Percentiles rank a stretch among this genome's conserved stretches.
These are phyloP conservation scores for Aspergillus unguis DNA, from an alignment of 2,329 filamentous ascomycete genomes.

Conservation along the genomic window DNA sequence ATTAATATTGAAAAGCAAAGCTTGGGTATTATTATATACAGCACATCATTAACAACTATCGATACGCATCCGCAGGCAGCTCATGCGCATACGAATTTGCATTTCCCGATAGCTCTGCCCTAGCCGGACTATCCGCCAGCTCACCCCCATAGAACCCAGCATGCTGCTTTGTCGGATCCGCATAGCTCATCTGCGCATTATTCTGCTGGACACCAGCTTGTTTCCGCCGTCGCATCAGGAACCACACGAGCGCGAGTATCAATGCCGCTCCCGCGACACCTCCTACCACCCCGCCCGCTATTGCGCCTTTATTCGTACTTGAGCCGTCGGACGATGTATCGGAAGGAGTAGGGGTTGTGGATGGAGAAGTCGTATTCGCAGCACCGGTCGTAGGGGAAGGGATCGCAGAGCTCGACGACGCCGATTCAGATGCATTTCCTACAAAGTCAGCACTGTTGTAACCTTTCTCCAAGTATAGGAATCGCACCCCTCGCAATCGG, in stretches of 20 bases:
- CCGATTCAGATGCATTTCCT: not conserved
- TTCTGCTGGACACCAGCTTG: too few relatives aligned
- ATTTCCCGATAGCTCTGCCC: not conserved
- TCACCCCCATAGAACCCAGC: not conserved
- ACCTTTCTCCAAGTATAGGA: not conserved
- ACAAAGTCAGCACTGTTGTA: not conserved
- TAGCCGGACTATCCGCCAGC: not conserved
- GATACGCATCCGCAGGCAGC: not conserved
- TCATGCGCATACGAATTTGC: not conserved
- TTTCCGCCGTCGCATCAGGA: not conserved
- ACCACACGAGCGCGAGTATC: not conserved
- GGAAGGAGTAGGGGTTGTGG: not conserved
- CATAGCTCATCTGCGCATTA: not conserved
- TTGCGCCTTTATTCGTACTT: not conserved
- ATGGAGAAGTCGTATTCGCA: not conserved
- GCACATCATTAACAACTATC: not conserved
- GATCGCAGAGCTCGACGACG: not conserved
- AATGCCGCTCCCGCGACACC: not conserved
- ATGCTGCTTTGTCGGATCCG: not conserved
- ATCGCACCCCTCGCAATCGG: not conserved
- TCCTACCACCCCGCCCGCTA: not conserved
- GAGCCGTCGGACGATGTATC: not conserved
- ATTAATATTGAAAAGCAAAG: too few relatives aligned
- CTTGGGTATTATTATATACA: too few relatives aligned
- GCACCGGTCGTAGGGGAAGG: not conserved